Evolutionary conservation across 2,329 filamentous ascomycete species (phyloP), one percentile per base, ranked within the genome.

Genomic region (Neofusicoccum kwambonambiense): DNA sequence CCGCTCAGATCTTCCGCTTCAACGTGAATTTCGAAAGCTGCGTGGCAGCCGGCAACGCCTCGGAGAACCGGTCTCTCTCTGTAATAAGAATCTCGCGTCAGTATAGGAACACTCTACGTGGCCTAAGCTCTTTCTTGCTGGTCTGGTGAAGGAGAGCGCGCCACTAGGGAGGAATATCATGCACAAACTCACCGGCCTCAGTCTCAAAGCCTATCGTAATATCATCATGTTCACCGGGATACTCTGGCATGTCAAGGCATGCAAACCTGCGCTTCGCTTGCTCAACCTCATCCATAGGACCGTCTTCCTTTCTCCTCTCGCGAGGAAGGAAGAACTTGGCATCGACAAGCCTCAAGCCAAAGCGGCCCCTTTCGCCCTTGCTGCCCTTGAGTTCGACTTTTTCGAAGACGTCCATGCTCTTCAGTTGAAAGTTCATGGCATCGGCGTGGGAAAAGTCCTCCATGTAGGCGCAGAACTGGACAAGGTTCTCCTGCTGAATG

Each of bases 221-320:
- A 79, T 97, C 93, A 76, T 97, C 93, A 77, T 97, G 92, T 79
- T 97, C 93, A 58, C 91, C 91, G 0, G 93, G 91, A 76, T 96
- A 91, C 71, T 97, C 93, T 17, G 93, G 89, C 76, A 93, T 86
- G 76, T 97, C 93, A 65, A 97, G 79, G 74, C 91, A 95, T 44
- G 96, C 84, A 79, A 94, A 97, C 31, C 87, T 86, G 74, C 88
- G 86, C 67, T 89, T 87, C 52, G 86, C 83, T 77, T 67, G 81
- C 77, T 82, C 81, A 65, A 81, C 76, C 49, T 84, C 76, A 69
- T 85, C 70, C 69, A 68, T 0, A 74, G 74, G 62, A 82, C 83
- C 66, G 83, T 82, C 39, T 82, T 83, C 2, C 84, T 80, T 79
- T 58, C 84, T 80, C 17, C 80, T 75, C 62, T 79, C 78, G 64